phyloP scores from a whole-genome alignment of 768 basidiomycete genomes.

The Boletus rubroflammeus region DNA sequence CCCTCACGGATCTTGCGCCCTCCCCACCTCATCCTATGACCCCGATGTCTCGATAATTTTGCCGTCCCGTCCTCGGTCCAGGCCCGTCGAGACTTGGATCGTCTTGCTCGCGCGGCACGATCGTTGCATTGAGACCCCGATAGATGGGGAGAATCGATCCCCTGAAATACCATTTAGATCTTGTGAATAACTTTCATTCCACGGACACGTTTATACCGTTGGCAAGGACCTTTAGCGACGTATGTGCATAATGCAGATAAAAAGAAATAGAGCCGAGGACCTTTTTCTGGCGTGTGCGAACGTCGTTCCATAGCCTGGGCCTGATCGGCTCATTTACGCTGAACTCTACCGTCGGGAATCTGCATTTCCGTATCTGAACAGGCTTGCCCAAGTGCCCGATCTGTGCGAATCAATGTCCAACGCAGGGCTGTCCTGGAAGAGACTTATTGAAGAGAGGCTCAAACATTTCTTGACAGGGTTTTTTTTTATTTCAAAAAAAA shows the following conservation, averaged over 20 bases:
- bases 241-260: slow-evolving; percentile 1
- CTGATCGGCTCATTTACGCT: neutral
- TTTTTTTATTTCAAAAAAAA: too few relatives aligned
- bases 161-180: slow-evolving; percentile 9
- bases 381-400: too few relatives aligned
- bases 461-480: too few relatives aligned
- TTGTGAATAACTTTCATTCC: slow-evolving; percentile 10
- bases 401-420: too few relatives aligned
- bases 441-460: too few relatives aligned
- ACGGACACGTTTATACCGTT: slow-evolving; percentile 11
- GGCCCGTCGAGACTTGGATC: neutral
- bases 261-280: neutral
- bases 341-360: neutral
- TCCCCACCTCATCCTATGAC: neutral
- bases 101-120: neutral
- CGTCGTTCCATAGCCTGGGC: too few relatives aligned
- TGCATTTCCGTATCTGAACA: too few relatives aligned
- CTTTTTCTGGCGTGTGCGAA: neutral
- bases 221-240: slow-evolving; percentile 1
- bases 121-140: neutral
- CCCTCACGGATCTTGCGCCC: slow-evolving; percentile 2
- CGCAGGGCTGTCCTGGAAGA: too few relatives aligned
- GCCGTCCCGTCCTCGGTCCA: neutral
- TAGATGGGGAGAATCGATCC: neutral
- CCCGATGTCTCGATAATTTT: neutral